Evolutionary conservation across 2,329 filamentous ascomycete species (phyloP).

Genomic region (Talaromyces sp.): DNA sequence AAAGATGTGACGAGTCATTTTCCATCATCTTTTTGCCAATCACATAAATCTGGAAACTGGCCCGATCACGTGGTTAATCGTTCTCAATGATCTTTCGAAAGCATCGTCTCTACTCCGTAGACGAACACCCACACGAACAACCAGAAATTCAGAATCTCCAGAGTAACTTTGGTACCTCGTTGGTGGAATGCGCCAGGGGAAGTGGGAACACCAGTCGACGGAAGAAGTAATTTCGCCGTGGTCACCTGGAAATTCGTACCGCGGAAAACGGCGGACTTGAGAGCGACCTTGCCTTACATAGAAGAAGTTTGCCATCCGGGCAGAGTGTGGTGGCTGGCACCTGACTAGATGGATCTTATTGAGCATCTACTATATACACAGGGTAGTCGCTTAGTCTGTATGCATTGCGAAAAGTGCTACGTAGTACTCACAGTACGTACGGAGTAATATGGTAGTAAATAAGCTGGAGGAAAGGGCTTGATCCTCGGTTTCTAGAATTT

Average conservation of each 20-base stretch:
- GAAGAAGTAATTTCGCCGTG: constrained; percentile 6
- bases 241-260: not conserved
- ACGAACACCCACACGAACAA: not conserved
- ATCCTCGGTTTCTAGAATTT: constrained; percentile 6
- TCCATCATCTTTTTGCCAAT: not conserved
- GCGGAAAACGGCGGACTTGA: not conserved
- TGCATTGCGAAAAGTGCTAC: not conserved
- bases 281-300: not conserved
- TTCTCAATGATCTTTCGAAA: not conserved
- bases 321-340: not conserved
- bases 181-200: not conserved
- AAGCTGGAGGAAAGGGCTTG: not conserved
- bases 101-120: not conserved
- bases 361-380: not conserved
- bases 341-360: not conserved
- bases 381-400: not conserved
- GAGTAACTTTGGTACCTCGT: not conserved
- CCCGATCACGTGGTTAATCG: not conserved
- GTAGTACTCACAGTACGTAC: not conserved
- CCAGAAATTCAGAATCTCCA: not conserved
- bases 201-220: not conserved
- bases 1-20: not conserved
- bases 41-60: not conserved
- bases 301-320: not conserved
- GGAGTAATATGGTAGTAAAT: too few species aligned